Evolutionary conservation across 768 basidiomycete species (phyloP).

Genomic region (Goffeauzyma gilvescens): DNA sequence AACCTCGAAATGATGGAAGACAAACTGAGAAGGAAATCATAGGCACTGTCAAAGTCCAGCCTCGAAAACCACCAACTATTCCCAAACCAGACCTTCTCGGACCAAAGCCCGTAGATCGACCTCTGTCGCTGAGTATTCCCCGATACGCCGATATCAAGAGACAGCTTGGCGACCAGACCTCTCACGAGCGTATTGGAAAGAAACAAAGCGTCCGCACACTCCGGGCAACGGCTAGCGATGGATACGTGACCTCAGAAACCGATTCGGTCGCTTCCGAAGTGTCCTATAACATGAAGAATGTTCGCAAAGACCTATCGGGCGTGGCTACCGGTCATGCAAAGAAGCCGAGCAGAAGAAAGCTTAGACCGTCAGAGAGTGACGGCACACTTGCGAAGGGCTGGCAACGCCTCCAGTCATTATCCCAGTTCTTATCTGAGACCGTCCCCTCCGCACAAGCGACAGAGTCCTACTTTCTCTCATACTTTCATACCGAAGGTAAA

Average conservation of each 20-base stretch:
- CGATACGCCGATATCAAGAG: slow-evolving; percentile 1
- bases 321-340: neutral
- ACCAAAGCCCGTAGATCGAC: slow-evolving; percentile 1
- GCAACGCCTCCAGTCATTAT: neutral
- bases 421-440: slow-evolving; percentile 15
- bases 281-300: too few relatives aligned
- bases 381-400: neutral
- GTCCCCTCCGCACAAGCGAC: slow-evolving; percentile 10
- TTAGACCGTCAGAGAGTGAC: neutral
- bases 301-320: neutral
- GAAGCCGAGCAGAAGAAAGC: neutral
- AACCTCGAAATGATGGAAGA: neutral
- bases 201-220: neutral
- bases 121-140: slow-evolving; percentile 1
- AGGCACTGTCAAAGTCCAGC: neutral
- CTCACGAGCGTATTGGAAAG: too few relatives aligned
- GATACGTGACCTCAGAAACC: neutral
- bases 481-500: slow-evolving; percentile 22
- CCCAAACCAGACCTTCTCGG: neutral
- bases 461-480: slow-evolving; percentile 16
- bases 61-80: neutral
- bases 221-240: neutral
- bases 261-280: neutral
- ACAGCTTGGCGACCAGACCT: too few relatives aligned
- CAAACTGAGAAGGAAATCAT: neutral